A percentile compares a stretch with the other conserved stretches of the same genome.
Conservation (phyloP, 108 stramenopile species). For the Nitzschia inconspicua region DNA sequence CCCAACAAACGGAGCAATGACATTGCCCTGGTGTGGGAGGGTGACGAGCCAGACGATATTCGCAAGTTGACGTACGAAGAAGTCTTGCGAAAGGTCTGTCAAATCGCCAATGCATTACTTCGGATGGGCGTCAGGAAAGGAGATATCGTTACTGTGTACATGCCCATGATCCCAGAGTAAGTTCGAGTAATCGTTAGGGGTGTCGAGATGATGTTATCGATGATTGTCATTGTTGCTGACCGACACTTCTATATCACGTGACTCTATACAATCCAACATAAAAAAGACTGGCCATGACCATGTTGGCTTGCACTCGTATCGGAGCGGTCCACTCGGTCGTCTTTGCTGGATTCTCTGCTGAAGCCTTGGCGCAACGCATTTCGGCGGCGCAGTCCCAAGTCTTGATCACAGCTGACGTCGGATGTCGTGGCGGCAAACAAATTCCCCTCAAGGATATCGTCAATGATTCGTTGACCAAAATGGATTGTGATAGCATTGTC, state of each 20-base stretch:
- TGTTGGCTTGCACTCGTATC: conserved; percentile 96
- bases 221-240: background rate
- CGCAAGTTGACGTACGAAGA: conserved; percentile 74
- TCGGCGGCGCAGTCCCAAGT: conserved; percentile 75
- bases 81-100: conserved; percentile 66
- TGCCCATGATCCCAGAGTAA: conserved; percentile 95
- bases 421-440: conserved; percentile 72
- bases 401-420: conserved; percentile 85
- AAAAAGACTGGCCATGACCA: conserved; percentile 83
- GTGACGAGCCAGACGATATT: conserved; percentile 83
- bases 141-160: conserved; percentile 96
- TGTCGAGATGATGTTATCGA: no score
- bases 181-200: background rate
- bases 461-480: conserved; percentile 73
- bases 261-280: background rate
- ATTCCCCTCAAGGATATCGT: conserved; percentile 89
- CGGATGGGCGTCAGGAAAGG: conserved; percentile 79
- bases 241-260: background rate
- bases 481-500: conserved; percentile 61
- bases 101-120: conserved; percentile 91
- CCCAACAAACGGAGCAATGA: conserved; percentile 57
- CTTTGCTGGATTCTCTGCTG: conserved; percentile 96
- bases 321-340: conserved; percentile 97
- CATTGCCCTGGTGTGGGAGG: conserved; percentile 69
- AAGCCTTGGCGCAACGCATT: conserved; percentile 90